Base-by-base conservation (phyloP, 1,284 basidiomycete species). In the Pisolithus thermaeus region DNA sequence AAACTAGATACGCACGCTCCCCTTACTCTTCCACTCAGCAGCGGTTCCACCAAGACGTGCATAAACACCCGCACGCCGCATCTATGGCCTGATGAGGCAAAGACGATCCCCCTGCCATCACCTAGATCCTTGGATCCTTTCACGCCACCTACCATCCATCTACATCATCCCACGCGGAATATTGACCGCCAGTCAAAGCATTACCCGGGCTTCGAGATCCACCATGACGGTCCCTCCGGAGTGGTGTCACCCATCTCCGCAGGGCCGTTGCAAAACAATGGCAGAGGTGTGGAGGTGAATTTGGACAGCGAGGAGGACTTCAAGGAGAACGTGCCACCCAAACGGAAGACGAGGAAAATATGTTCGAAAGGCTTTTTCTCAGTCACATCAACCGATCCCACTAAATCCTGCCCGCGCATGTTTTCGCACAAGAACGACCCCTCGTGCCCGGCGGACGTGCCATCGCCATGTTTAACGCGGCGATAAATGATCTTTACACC, bases 131-230 rank as follows among this genome's bases (percentile, higher is more conserved):
- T 61, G 58, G 44, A 63, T 61, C 22, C 52, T 66, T 47, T 60
- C 75, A 49, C 50, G 9, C 52, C 49, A 16, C 46, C 51, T 8
- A 70, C 74, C 12, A 9, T 45, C 18, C 28, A 28, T 28, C 14
- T 45, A 14, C 44, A 30, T 12, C 7, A 14, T n/a, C 23, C 30
- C 20, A 22, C 78, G 75, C 52, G 73, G 72, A 50, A 65, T 22
- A 65, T 70, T 40, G 76, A 84, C 60, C 76, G 76, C 7, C 73
- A 77, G 46, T 87, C 84, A 9, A 70, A 75, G 35, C 87, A 89
- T 60, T 87, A 86, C 62, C 87, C 87, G 8, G 86, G 87, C 16
- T 90, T 90, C 59, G 68, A 73, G 49, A 73, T 89, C 42, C 75
- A 78, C 62, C 75, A 70, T 57, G 85, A 88, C 61, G 32, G 32